Conservation (phyloP, 2,329 filamentous ascomycete species). For the Gaeumannomyces sp. region DNA sequence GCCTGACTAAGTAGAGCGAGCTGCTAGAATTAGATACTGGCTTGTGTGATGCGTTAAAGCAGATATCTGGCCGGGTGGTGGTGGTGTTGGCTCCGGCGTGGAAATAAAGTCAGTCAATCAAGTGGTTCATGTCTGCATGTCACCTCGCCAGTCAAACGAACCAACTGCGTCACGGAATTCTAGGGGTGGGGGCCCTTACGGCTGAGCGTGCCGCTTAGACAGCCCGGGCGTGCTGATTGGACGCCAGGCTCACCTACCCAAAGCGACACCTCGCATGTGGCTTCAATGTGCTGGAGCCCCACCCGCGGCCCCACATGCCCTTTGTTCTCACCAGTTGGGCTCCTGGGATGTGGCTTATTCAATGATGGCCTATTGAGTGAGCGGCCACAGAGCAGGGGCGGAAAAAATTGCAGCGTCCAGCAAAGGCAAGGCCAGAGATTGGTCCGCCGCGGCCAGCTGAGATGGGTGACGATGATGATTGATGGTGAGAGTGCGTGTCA, state of each 20-base stretch:
- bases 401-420: background rate
- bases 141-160: no score
- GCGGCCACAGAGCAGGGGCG: background rate
- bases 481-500: background rate
- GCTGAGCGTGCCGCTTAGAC: background rate
- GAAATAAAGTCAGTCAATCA: background rate
- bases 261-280: slow-evolving; percentile 1
- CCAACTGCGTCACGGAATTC: background rate
- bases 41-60: background rate
- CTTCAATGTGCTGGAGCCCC: background rate
- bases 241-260: background rate
- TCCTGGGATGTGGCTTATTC: background rate
- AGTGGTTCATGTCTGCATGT: background rate
- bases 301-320: background rate
- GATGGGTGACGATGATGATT: background rate
- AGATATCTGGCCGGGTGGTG: background rate
- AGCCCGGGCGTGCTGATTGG: background rate
- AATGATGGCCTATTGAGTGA: background rate
- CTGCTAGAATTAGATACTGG: background rate
- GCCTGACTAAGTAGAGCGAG: background rate
- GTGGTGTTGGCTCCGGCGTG: background rate
- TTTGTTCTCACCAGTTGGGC: background rate
- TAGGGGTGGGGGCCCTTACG: background rate
- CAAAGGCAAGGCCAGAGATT: no score
- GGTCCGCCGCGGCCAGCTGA: background rate